Evolutionary conservation across 148 eudicot genomes (phyloP).

Genomic region (Salicornia ramosissima): DNA sequence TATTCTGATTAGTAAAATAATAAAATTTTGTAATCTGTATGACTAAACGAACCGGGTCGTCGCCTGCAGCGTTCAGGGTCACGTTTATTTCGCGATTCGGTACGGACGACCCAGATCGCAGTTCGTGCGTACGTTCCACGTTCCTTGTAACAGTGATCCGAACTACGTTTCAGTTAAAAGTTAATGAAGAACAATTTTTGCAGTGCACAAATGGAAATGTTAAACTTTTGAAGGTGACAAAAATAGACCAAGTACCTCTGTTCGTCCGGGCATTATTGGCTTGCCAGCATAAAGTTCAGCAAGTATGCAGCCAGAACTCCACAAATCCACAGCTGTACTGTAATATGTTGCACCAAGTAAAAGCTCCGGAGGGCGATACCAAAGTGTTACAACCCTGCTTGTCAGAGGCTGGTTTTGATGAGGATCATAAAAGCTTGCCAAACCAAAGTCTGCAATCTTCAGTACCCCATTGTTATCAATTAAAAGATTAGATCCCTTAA

Average conservation of each 20-base stretch:
- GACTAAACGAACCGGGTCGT: too few species aligned
- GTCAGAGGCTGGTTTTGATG: conserved; percentile 58
- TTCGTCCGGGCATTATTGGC: conserved; percentile 89
- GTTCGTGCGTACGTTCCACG: too few species aligned
- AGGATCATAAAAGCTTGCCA: conserved; percentile 71
- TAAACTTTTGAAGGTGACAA: neutral
- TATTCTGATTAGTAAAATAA: too few species aligned
- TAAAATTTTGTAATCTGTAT: too few species aligned
- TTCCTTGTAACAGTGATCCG: too few species aligned
- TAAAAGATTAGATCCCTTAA: conserved; percentile 80
- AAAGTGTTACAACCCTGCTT: conserved; percentile 86
- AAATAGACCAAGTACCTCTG: conserved; percentile 49
- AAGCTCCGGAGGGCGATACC: conserved; percentile 92
- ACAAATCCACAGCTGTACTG: conserved; percentile 72
- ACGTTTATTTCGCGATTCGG: too few species aligned
- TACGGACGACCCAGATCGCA: too few species aligned
- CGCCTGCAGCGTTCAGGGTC: too few species aligned
- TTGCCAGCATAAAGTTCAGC: conserved; percentile 81
- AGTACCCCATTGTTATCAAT: conserved; percentile 69
- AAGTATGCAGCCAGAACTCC: conserved; percentile 89
- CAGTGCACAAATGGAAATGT: neutral
- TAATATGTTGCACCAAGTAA: conserved; percentile 79
- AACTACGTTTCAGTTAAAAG: too few species aligned
- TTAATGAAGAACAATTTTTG: neutral
- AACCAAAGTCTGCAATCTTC: conserved; percentile 88